phyloP scores from a whole-genome alignment of 306 rosid species.

The Lathyrus aphaca region DNA sequence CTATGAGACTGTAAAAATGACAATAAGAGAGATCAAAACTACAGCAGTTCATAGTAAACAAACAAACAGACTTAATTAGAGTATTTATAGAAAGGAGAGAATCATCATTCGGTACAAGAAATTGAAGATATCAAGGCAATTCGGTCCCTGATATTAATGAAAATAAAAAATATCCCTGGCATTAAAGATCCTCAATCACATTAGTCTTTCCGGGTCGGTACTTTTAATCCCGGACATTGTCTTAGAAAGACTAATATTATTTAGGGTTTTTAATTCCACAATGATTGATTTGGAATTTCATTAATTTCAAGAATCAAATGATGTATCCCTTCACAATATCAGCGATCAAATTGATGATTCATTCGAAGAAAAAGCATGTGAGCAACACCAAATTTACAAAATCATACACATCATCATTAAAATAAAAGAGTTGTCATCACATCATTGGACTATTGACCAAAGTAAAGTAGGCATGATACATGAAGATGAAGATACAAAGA shows the following conservation, averaged over 20 bases:
- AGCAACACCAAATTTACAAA: conserved; percentile 11
- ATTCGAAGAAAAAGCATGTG: neutral
- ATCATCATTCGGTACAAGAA: neutral
- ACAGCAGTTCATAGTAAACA: conserved; percentile 14
- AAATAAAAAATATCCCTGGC: neutral
- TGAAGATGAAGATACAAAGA: conserved; percentile 24
- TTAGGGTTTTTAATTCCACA: neutral
- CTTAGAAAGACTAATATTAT: neutral
- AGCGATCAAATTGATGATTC: neutral
- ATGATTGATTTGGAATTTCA: neutral
- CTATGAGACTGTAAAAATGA: conserved; percentile 70
- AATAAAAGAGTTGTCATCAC: conserved; percentile 1
- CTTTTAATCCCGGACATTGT: neutral
- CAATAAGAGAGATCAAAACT: conserved; percentile 25
- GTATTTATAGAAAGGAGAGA: neutral
- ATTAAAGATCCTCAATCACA: neutral
- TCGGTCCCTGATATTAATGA: neutral
- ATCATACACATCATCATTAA: conserved; percentile 2
- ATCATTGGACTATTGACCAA: neutral
- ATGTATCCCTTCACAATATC: neutral
- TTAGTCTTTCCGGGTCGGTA: neutral
- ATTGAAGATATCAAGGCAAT: neutral
- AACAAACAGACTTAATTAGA: conserved; percentile 12
- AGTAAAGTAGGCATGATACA: conserved; percentile 17
- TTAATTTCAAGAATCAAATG: neutral